Conservation (phyloP, 345 rosid genomes). For the Gossypium arboreum region DNA sequence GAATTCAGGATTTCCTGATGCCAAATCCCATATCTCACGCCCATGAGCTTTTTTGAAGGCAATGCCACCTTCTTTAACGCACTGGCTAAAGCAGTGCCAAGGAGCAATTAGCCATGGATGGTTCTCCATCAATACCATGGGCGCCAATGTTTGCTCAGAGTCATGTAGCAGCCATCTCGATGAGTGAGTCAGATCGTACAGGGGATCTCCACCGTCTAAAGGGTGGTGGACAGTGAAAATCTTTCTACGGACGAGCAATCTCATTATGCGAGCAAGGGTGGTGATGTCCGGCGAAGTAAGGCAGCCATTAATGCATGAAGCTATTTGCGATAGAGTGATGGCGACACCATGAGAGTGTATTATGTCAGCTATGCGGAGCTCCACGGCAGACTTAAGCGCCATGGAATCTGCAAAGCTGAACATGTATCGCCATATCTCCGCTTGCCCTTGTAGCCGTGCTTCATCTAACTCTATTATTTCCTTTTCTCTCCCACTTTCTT, state of each 20-base stretch:
- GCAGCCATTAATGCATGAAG: slow-evolving; percentile 18
- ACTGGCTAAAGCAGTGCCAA: slow-evolving; percentile 28
- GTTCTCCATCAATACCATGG: slow-evolving; percentile 27
- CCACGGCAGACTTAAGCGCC: slow-evolving; percentile 36
- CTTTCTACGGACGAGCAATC: slow-evolving; percentile 22
- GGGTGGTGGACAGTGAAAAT: slow-evolving; percentile 21
- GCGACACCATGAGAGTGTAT: slow-evolving; percentile 23
- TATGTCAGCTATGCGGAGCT: slow-evolving; percentile 38
- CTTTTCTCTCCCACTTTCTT: background rate
- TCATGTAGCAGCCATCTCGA: slow-evolving; percentile 34
- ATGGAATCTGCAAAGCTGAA: slow-evolving; percentile 34
- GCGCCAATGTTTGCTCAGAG: slow-evolving; percentile 22
- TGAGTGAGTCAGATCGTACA: slow-evolving; percentile 23
- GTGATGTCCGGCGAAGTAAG: slow-evolving; percentile 10
- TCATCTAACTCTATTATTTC: slow-evolving; percentile 16
- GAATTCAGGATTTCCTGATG: slow-evolving; percentile 17
- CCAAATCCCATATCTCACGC: slow-evolving; percentile 25
- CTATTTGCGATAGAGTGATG: slow-evolving; percentile 27
- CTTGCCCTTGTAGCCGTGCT: slow-evolving; percentile 22
- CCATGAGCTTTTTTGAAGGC: slow-evolving; percentile 38
- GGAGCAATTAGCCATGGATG: slow-evolving; percentile 22
- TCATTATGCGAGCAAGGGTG: slow-evolving; percentile 34
- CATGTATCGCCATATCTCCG: slow-evolving; percentile 21
- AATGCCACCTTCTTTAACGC: slow-evolving; percentile 33
- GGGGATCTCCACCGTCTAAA: slow-evolving; percentile 22